phyloP scores from a whole-genome alignment of 768 basidiomycete genomes.

The Tricholoma saponaceum region DNA sequence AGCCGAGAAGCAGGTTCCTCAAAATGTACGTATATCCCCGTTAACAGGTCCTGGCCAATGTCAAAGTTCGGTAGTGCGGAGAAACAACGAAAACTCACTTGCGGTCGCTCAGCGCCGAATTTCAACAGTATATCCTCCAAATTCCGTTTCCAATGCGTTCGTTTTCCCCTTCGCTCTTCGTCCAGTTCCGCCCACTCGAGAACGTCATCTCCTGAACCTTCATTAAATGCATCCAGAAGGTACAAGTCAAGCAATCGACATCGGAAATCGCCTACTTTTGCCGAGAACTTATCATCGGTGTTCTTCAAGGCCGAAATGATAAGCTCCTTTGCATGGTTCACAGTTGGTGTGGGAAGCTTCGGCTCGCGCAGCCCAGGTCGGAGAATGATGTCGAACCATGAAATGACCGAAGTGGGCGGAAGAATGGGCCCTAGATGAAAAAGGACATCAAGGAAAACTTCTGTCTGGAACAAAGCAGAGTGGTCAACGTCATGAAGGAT shows the following conservation, averaged over 20 bases:
- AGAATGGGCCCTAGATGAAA: slow-evolving; percentile 59
- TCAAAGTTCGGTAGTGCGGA: slow-evolving; percentile 5
- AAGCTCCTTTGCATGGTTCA: slow-evolving; percentile 68
- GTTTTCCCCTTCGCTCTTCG: slow-evolving; percentile 54
- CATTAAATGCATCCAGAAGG: slow-evolving; percentile 72
- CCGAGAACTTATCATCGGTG: slow-evolving; percentile 37
- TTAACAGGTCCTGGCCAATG: slow-evolving; percentile 59
- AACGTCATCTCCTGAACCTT: slow-evolving; percentile 67
- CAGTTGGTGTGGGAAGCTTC: slow-evolving; percentile 51
- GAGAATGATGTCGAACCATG: slow-evolving; percentile 81
- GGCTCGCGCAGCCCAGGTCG: slow-evolving; percentile 77
- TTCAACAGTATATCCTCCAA: slow-evolving; percentile 70
- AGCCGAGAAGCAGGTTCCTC: slow-evolving; percentile 55
- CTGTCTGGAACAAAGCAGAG: slow-evolving; percentile 54
- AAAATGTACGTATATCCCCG: slow-evolving; percentile 64
- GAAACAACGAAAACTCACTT: slow-evolving; percentile 35
- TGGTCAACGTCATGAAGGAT: slow-evolving; percentile 65
- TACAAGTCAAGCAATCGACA: slow-evolving; percentile 70
- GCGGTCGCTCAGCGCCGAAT: slow-evolving; percentile 57
- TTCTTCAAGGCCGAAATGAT: slow-evolving; percentile 58
- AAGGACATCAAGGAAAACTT: slow-evolving; percentile 64
- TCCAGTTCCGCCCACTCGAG: slow-evolving; percentile 72
- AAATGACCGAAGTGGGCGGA: slow-evolving; percentile 62
- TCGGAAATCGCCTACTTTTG: slow-evolving; percentile 61
- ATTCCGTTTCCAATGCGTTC: slow-evolving; percentile 71